Conservation (phyloP, 805 yeast genomes). For the Aciculoconidium aculeatum region DNA sequence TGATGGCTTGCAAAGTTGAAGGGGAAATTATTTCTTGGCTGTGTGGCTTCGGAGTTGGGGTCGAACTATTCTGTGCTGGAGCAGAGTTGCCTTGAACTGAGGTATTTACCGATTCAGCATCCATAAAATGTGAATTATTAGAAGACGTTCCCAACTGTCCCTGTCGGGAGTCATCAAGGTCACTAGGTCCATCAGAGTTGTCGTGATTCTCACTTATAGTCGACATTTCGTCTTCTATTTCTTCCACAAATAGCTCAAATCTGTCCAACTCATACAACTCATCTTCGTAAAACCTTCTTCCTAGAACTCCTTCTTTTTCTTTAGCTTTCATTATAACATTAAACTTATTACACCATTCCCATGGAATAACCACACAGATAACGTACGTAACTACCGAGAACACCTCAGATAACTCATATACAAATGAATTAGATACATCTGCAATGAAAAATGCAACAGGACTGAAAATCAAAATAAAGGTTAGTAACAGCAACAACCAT, state of each 20-base stretch:
- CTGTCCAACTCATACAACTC: slow-evolving; percentile 42
- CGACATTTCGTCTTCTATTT: slow-evolving; percentile 19
- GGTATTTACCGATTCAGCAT: too few relatives aligned
- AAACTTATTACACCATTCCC: slow-evolving; percentile 81
- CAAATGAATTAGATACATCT: slow-evolving; percentile 72
- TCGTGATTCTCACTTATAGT: too few relatives aligned
- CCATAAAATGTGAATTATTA: too few relatives aligned
- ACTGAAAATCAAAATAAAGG: slow-evolving; percentile 49
- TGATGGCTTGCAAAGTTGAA: too few relatives aligned
- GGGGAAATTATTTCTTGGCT: too few relatives aligned
- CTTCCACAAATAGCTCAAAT: slow-evolving; percentile 35
- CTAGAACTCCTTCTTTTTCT: slow-evolving; percentile 69
- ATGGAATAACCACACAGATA: slow-evolving; percentile 64
- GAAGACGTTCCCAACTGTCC: too few relatives aligned
- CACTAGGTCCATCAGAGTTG: slow-evolving; percentile 5
- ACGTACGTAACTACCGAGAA: slow-evolving; percentile 70
- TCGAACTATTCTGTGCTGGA: too few relatives aligned
- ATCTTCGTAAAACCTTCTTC: slow-evolving; percentile 70
- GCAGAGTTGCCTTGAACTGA: too few relatives aligned
- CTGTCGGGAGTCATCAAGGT: slow-evolving; percentile 2
- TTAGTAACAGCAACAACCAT: slow-evolving; percentile 50
- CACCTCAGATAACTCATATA: slow-evolving; percentile 65
- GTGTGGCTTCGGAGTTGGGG: slow-evolving; percentile 2
- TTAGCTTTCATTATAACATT: slow-evolving; percentile 49
- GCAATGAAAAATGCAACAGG: slow-evolving; percentile 70